These are phyloP conservation scores for Petasospora rhodanensis DNA, from an alignment of 1,139 yeast species.

Conservation along the genomic window DNA sequence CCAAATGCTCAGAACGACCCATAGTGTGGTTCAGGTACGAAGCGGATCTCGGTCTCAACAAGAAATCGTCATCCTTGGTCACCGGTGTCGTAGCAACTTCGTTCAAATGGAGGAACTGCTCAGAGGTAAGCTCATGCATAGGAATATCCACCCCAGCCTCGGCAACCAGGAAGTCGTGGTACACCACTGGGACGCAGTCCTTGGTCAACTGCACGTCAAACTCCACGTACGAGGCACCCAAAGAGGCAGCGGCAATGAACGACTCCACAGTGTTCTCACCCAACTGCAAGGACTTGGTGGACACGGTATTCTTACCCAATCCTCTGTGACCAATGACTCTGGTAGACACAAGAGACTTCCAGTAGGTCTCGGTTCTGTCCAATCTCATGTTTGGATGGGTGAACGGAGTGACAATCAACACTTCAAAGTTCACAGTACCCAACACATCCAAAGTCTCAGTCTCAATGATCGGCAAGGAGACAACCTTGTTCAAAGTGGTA, in stretches of 20 bases:
- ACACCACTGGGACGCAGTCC: conserved; percentile 86
- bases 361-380: conserved; percentile 74
- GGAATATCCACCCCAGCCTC: conserved; percentile 97
- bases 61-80: conserved; percentile 23
- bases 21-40: conserved; percentile 18
- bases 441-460: conserved; percentile 65
- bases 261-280: conserved; percentile 97
- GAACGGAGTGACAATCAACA: conserved; percentile 69
- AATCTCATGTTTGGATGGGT: conserved; percentile 65
- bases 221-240: conserved; percentile 91
- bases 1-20: conserved; percentile 28
- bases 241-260: conserved; percentile 92
- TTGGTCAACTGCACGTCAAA: conserved; percentile 97
- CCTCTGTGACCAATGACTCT: conserved; percentile 97
- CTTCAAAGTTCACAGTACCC: conserved; percentile 76
- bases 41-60: conserved; percentile 25
- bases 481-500: conserved; percentile 60
- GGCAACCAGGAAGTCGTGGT: conserved; percentile 92
- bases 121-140: conserved; percentile 87
- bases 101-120: conserved; percentile 76
- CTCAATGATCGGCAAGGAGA: conserved; percentile 78
- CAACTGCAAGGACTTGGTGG: conserved; percentile 74
- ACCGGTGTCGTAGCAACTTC: conserved; percentile 16
- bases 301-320: conserved; percentile 75
- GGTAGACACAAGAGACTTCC: conserved; percentile 87